Evolutionary conservation across 2,329 filamentous ascomycete genomes (phyloP).

Genomic region (Colletotrichum chrysophilum): DNA sequence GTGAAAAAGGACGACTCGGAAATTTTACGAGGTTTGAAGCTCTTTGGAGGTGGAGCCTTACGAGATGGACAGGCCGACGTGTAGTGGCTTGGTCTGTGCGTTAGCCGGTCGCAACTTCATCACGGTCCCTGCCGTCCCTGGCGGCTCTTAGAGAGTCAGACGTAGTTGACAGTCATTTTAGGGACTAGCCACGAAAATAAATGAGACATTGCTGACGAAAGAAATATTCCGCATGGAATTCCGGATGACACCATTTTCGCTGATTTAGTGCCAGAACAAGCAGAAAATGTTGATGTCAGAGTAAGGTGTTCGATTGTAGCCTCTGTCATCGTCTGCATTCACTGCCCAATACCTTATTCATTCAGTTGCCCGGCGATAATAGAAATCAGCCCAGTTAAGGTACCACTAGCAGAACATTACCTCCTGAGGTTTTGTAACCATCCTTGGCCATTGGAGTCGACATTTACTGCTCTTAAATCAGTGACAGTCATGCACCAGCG

Average conservation of each 20-base stretch:
- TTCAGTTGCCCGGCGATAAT: not conserved
- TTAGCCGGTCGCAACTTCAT: not conserved
- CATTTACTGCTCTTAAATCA: not conserved
- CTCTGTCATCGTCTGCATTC: not conserved
- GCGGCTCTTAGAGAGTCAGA: not conserved
- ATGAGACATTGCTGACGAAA: not conserved
- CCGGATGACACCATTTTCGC: not conserved
- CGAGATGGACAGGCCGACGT: not conserved
- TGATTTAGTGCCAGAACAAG: not conserved
- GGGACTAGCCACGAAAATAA: not conserved
- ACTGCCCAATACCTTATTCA: not conserved
- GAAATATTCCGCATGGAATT: not conserved
- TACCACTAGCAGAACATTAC: not conserved
- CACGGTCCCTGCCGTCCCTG: not conserved
- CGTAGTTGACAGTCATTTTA: not conserved
- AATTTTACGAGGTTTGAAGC: constrained; percentile 20
- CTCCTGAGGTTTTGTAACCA: not conserved
- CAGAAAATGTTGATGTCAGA: not conserved
- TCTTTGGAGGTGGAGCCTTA: constrained; percentile 16
- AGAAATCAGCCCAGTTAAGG: not conserved
- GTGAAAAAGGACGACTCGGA: not conserved
- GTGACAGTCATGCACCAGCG: not conserved
- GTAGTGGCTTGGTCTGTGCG: constrained; percentile 15
- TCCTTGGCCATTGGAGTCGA: not conserved
- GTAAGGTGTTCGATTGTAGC: not conserved